These are phyloP conservation scores for Russula emetica DNA, from an alignment of 768 basidiomycete species.

Conservation along the genomic window DNA sequence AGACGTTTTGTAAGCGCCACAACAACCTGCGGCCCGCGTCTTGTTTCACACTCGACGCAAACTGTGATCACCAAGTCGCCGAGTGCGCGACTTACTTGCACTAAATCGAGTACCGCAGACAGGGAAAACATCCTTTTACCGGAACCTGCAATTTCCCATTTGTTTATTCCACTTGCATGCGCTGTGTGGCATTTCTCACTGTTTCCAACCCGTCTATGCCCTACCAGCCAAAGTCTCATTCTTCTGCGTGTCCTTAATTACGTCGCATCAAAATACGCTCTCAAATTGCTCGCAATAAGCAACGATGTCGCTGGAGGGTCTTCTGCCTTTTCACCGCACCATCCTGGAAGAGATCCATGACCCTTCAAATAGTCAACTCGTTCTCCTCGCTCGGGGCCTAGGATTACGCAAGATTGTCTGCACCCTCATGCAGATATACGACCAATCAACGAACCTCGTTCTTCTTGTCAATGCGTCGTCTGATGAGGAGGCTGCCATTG, in stretches of 20 bases:
- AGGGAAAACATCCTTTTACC: background rate
- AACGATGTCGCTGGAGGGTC: slow-evolving; percentile 23
- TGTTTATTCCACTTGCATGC: background rate
- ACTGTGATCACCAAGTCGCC: background rate
- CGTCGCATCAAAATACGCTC: background rate
- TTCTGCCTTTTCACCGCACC: slow-evolving; percentile 62
- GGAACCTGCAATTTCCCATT: background rate
- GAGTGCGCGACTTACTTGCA: background rate
- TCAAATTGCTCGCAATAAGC: background rate
- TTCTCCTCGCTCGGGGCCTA: slow-evolving; percentile 84
- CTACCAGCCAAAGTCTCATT: background rate
- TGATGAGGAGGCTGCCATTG: slow-evolving; percentile 88
- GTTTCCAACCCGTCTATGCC: background rate
- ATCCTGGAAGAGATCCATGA: slow-evolving; percentile 69
- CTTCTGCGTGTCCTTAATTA: background rate
- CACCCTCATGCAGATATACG: slow-evolving; percentile 89
- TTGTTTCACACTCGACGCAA: background rate
- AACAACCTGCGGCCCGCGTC: background rate
- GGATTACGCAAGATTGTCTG: slow-evolving; percentile 81
- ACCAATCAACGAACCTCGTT: slow-evolving; percentile 77
- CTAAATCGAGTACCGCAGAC: background rate
- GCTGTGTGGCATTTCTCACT: background rate
- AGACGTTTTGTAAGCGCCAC: background rate
- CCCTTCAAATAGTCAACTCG: slow-evolving; percentile 65
- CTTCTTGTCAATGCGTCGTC: slow-evolving; percentile 78